Evolutionary conservation across 495 filamentous ascomycete species (phyloP).

Genomic region (Lepraria neglecta): DNA sequence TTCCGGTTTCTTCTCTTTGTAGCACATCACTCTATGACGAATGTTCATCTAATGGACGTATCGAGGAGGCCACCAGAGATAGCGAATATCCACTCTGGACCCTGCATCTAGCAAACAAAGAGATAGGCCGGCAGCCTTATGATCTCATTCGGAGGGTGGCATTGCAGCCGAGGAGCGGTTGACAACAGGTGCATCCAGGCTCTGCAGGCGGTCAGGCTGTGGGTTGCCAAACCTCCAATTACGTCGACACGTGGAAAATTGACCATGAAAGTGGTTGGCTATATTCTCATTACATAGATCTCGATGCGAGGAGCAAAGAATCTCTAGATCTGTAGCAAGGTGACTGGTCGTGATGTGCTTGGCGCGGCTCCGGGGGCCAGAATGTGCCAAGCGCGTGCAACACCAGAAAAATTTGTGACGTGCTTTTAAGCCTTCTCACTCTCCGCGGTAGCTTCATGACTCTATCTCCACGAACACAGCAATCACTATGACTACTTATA

Average conservation of each 20-base stretch:
- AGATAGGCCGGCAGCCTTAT: neutral
- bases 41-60: neutral
- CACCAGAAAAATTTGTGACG: conserved; percentile 11
- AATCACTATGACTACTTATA: neutral
- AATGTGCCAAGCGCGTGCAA: neutral
- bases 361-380: conserved; percentile 1
- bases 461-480: neutral
- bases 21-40: neutral
- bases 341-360: neutral
- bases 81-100: neutral
- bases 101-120: neutral
- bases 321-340: neutral
- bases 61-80: neutral
- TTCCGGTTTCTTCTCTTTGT: too few species aligned
- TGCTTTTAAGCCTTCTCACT: neutral
- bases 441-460: neutral
- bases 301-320: neutral
- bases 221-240: neutral
- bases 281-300: neutral
- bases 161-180: neutral
- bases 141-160: neutral
- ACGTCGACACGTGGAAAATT: neutral
- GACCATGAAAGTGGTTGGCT: too few species aligned
- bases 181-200: neutral
- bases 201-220: neutral